These are phyloP conservation scores for Penicillium sclerotigenum DNA, from an alignment of 2,329 filamentous ascomycete genomes.

Conservation along the genomic window DNA sequence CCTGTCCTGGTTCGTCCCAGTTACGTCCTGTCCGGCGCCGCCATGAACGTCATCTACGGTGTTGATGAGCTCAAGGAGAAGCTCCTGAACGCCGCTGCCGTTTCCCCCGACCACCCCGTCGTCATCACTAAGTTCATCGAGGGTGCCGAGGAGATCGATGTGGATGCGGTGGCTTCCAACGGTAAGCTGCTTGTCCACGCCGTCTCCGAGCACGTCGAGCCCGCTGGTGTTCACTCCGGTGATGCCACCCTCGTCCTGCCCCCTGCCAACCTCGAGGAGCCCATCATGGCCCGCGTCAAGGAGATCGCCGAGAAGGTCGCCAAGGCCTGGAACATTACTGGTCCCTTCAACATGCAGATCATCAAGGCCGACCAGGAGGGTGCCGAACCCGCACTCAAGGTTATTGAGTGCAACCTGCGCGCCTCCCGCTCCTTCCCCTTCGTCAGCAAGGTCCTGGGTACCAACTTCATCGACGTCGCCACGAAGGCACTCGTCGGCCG, in stretches of 20 bases:
- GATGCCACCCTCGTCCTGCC: slow-evolving; percentile 94
- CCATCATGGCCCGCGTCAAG: slow-evolving; percentile 82
- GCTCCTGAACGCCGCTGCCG: slow-evolving; percentile 81
- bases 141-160: slow-evolving; percentile 92
- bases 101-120: slow-evolving; percentile 94
- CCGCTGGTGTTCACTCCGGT: slow-evolving; percentile 96
- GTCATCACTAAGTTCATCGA: slow-evolving; percentile 99
- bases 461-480: slow-evolving; percentile 94
- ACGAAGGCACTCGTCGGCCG: slow-evolving; percentile 87
- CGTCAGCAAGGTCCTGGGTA: slow-evolving; percentile 92
- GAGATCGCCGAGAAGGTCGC: slow-evolving; percentile 95
- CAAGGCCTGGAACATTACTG: slow-evolving; percentile 94
- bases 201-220: slow-evolving; percentile 92
- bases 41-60: slow-evolving; percentile 94
- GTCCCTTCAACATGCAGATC: slow-evolving; percentile 99
- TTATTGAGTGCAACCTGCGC: slow-evolving; percentile 97
- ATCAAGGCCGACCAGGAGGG: slow-evolving; percentile 84
- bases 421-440: slow-evolving; percentile 98
- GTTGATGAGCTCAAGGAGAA: slow-evolving; percentile 91
- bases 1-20: slow-evolving; percentile 91
- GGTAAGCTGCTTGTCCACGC: slow-evolving; percentile 89
- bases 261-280: slow-evolving; percentile 72
- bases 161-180: slow-evolving; percentile 83
- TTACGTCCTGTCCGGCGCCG: slow-evolving; percentile 94
- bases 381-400: slow-evolving; percentile 75